These are phyloP conservation scores for Ophiosphaerella narmari DNA, from an alignment of 2,329 filamentous ascomycete species.

Conservation along the genomic window DNA sequence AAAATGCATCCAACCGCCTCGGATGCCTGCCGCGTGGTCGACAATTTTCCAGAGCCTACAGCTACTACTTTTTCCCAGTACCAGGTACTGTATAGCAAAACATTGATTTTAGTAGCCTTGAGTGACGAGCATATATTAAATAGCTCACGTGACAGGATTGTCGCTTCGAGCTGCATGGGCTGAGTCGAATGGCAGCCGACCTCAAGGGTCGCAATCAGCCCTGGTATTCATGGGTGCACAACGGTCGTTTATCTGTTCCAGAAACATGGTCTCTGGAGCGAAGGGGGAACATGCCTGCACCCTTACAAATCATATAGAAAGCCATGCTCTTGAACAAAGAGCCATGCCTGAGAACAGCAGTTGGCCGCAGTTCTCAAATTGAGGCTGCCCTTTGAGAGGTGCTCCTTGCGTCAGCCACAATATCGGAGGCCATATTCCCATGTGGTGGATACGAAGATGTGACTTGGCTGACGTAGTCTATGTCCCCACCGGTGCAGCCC, in stretches of 20 bases:
- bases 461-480: conserved; percentile 4
- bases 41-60: neutral
- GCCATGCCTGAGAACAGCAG: neutral
- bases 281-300: conserved; percentile 6
- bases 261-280: conserved; percentile 20
- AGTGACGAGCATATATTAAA: too few species aligned
- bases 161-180: too few species aligned
- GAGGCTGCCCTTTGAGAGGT: neutral
- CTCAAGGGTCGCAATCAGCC: neutral
- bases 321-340: too few species aligned
- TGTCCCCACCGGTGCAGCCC: conserved; percentile 1
- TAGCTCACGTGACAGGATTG: neutral
- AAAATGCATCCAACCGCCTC: too few species aligned
- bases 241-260: conserved; percentile 11
- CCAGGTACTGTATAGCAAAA: conserved; percentile 2
- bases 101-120: neutral
- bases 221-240: conserved; percentile 6
- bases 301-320: neutral
- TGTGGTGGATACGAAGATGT: conserved; percentile 1
- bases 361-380: neutral
- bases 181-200: neutral
- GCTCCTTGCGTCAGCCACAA: conserved; percentile 3
- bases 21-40: too few species aligned
- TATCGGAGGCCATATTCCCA: conserved; percentile 2
- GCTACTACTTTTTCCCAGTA: neutral